Evolutionary conservation across 1,284 basidiomycete species (phyloP), one percentile per base, ranked within the genome.

Genomic region (Coriolopsis trogii): DNA sequence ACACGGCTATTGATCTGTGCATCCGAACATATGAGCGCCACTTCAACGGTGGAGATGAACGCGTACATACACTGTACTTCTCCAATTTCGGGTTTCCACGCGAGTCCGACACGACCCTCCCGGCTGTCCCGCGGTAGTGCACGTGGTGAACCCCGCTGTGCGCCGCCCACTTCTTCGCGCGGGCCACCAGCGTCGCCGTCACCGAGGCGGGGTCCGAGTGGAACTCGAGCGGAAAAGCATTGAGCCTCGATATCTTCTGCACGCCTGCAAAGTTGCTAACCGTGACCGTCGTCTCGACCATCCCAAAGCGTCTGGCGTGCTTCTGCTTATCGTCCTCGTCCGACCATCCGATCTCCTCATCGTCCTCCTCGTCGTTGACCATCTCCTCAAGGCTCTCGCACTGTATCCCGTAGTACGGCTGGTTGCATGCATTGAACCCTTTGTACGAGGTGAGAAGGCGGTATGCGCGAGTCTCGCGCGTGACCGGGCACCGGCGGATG

Each of bases 71-170:
- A 48, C 75, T 76, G 48, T 80, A 79, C 48, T 72, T 74, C 34
- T 73, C 46, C 20, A 75, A 29, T 51, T 72, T 73, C 25, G 67
- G 37, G 36, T 58, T 65, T 4, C 50, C 49, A n/a, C 16, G 10
- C 7, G 29, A n/a, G n/a, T n/a, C 15, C 40, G 23, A 51, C 40
- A 33, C 30, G n/a, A 21, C 36, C 31, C 37, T 71, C 74, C 20
- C 75, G 16, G 76, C 80, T 30, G 76, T 70, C 1, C 80, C 82
- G 20, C 70, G 67, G 61, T 79, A 85, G 53, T 79, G 70, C 61
- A 75, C 75, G 62, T 84, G 81, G 53, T 81, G 79, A 15, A 79
- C 63, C 0, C 80, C 80, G 29, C 73, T 75, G 20, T 81, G 59
- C 1, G 63, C 64, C 16, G 71, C 62, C 80, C 83, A 85, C 57